Percentiles rank a stretch among this genome's conserved stretches.
Conservation (phyloP, 768 basidiomycete species). For the Amanita jacksonii region DNA sequence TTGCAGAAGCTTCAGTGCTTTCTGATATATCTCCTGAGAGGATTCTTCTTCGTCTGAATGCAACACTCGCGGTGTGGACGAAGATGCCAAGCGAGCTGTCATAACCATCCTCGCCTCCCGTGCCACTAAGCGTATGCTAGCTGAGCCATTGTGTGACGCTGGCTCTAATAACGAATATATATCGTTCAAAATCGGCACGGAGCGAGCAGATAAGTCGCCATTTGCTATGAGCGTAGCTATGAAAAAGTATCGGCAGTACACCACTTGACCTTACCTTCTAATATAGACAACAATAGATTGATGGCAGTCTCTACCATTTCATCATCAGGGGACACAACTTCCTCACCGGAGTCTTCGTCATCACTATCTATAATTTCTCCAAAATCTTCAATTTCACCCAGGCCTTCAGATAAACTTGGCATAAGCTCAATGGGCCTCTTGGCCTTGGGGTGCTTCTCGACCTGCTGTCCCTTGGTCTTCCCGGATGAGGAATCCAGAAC, state of each 20-base stretch:
- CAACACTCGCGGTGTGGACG: constrained; percentile 26
- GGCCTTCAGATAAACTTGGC: constrained; percentile 17
- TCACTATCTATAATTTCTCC: constrained; percentile 52
- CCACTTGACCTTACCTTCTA: constrained; percentile 56
- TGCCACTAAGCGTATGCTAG: constrained; percentile 45
- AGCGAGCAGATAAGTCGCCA: constrained; percentile 48
- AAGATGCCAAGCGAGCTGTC: constrained; percentile 65
- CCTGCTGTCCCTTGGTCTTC: constrained; percentile 8
- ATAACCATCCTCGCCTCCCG: constrained; percentile 80
- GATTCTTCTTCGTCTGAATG: constrained; percentile 25
- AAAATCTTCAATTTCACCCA: constrained; percentile 27
- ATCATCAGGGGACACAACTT: constrained; percentile 34
- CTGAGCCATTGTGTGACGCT: constrained; percentile 37
- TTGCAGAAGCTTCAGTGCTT: constrained; percentile 78
- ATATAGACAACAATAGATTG: constrained; percentile 69
- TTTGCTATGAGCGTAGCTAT: constrained; percentile 45
- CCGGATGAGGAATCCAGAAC: constrained; percentile 44
- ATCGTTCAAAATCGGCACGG: constrained; percentile 55
- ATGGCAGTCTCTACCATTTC: constrained; percentile 73
- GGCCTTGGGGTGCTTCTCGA: constrained; percentile 18
- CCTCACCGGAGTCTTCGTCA: constrained; percentile 34
- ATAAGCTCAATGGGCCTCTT: not conserved
- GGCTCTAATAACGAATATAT: constrained; percentile 60
- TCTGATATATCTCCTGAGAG: constrained; percentile 68
- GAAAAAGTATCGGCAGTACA: constrained; percentile 3